phyloP scores from a whole-genome alignment of 2,329 filamentous ascomycete genomes.

The Xylariales sp. region DNA sequence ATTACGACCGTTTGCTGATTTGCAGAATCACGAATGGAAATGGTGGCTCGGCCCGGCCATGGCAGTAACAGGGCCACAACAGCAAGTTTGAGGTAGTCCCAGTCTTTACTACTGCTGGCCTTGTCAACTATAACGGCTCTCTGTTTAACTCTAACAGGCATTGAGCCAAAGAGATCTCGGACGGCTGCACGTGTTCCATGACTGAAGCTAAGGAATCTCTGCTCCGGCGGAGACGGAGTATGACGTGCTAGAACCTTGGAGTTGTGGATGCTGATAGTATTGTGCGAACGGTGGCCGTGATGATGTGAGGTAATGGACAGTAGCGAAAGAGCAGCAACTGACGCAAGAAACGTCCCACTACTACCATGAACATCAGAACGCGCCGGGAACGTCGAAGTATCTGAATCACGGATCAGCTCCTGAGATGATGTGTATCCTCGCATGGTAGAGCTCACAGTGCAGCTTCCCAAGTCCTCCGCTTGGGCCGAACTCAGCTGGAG shows the following conservation, averaged over 20 bases:
- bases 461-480: slow-evolving; percentile 67
- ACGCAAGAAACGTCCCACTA: slow-evolving; percentile 72
- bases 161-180: slow-evolving; percentile 78
- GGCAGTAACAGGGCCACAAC: slow-evolving; percentile 65
- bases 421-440: slow-evolving; percentile 11
- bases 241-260: slow-evolving; percentile 61
- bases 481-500: slow-evolving; percentile 64
- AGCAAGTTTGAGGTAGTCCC: slow-evolving; percentile 56
- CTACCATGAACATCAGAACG: slow-evolving; percentile 53
- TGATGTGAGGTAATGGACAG: slow-evolving; percentile 73
- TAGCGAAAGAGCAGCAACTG: slow-evolving; percentile 70
- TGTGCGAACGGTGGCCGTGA: slow-evolving; percentile 52
- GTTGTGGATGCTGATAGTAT: slow-evolving; percentile 66
- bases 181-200: slow-evolving; percentile 76
- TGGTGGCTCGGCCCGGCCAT: slow-evolving; percentile 52
- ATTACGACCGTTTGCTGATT: slow-evolving; percentile 34
- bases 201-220: slow-evolving; percentile 47
- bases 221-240: slow-evolving; percentile 53
- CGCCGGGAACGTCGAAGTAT: slow-evolving; percentile 68
- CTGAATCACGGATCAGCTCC: slow-evolving; percentile 37
- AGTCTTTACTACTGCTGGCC: slow-evolving; percentile 54
- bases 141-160: slow-evolving; percentile 87
- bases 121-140: slow-evolving; percentile 52
- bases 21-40: slow-evolving; percentile 53
- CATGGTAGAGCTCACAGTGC: slow-evolving; percentile 52